Conservation (phyloP, 2,329 filamentous ascomycete genomes). For the Ascochyta lentis region DNA sequence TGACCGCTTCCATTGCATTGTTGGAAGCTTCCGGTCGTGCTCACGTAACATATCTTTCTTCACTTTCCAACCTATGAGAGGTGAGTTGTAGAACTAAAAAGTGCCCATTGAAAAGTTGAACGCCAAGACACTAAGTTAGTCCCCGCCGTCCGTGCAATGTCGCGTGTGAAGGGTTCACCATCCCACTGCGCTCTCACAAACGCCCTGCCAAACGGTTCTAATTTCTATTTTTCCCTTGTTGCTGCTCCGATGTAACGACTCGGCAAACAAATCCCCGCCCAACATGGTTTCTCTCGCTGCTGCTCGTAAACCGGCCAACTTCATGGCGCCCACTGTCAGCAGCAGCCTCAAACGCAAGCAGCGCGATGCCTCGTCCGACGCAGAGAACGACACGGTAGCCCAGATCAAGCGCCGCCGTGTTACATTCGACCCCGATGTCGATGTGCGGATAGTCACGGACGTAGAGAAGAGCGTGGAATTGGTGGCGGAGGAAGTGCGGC, state of each 20-base stretch:
- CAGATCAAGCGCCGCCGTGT: slow-evolving; percentile 56
- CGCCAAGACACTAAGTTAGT: slow-evolving; percentile 11
- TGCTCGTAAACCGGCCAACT: slow-evolving; percentile 34
- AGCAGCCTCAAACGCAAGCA: slow-evolving; percentile 50
- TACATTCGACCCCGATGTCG: slow-evolving; percentile 57
- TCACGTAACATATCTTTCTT: not conserved
- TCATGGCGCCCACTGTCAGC: slow-evolving; percentile 36
- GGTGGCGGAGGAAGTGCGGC: slow-evolving; percentile 66
- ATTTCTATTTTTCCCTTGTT: not conserved
- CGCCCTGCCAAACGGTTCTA: not conserved
- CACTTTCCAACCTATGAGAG: not conserved
- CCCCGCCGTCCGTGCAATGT: slow-evolving; percentile 10
- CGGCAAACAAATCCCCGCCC: slow-evolving; percentile 15
- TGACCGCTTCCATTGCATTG: too few species aligned
- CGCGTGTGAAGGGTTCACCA: slow-evolving; percentile 17
- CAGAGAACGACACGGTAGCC: slow-evolving; percentile 41
- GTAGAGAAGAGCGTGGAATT: slow-evolving; percentile 63
- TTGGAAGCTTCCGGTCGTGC: not conserved
- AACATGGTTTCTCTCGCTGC: slow-evolving; percentile 50
- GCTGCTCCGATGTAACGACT: slow-evolving; percentile 39
- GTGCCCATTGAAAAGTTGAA: slow-evolving; percentile 15
- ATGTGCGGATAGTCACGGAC: slow-evolving; percentile 53
- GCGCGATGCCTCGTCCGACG: slow-evolving; percentile 35
- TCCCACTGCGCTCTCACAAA: slow-evolving; percentile 11
- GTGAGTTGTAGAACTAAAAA: not conserved